A percentile compares a stretch with the other conserved stretches of the same genome.
Conservation (phyloP, 305 asterid genomes). For the Fraxinus xanthoxyloides region DNA sequence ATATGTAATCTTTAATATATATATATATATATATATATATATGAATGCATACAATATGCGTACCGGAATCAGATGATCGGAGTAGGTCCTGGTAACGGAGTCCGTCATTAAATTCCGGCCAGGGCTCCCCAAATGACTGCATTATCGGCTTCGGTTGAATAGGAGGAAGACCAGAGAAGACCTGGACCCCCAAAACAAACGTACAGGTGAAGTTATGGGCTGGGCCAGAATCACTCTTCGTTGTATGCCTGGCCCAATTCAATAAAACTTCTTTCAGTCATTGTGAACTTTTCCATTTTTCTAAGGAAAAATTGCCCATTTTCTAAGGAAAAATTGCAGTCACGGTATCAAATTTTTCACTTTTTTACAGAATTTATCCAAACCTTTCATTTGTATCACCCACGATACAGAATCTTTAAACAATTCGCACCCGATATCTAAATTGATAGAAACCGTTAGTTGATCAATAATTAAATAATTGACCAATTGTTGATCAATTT, state of each 20-base stretch:
- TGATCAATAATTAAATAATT: too few relatives aligned
- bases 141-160: slow-evolving; percentile 13
- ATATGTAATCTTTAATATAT: too few relatives aligned
- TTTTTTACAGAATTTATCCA: too few relatives aligned
- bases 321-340: too few relatives aligned
- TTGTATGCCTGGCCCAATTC: background rate
- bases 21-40: background rate
- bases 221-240: background rate
- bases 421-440: too few relatives aligned
- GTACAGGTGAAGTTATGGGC: background rate
- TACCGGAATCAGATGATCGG: slow-evolving; percentile 55
- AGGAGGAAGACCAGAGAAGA: background rate
- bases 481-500: too few relatives aligned
- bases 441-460: too few relatives aligned
- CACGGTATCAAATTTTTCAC: too few relatives aligned
- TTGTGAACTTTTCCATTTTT: background rate
- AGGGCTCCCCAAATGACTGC: slow-evolving; percentile 59
- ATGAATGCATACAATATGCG: background rate
- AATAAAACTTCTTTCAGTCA: background rate
- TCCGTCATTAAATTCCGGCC: slow-evolving; percentile 88
- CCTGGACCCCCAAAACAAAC: background rate
- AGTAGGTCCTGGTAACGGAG: slow-evolving; percentile 59
- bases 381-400: too few relatives aligned
- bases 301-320: too few relatives aligned
- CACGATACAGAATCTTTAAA: too few relatives aligned